Evolutionary conservation across 148 eudicot species (phyloP), one percentile per base, ranked within the genome.

Genomic region (Rhododendron ovatum): DNA sequence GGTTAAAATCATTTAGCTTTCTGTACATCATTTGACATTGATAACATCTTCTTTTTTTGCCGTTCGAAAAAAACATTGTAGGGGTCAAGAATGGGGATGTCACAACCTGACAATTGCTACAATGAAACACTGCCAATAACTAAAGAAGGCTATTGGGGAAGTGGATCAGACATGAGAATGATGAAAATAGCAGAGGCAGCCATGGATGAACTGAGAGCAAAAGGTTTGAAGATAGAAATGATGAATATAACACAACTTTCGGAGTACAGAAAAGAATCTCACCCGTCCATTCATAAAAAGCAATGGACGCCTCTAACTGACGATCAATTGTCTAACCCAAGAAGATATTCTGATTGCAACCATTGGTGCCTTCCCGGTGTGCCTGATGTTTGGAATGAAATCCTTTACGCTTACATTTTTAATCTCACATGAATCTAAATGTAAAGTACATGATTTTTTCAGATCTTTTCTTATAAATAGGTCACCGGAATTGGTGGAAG

Each of bases 181-280:
- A 91, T 95, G 94, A 69, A 74, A 48, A 55, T 91, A 61, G 95
- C 91, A 0, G 93, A 93, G 43, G 73, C 55, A 3, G 71, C 94
- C 17, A 84, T 94, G 1, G 85, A 88, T 7, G 90, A 88, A 24
- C 86, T 96, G 73, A 89, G 87, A 11, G 85, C 43, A 10, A 91
- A 87, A 85, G 98, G 98, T 78, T 14, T 94, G 74, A 90, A 90
- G 17, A 91, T 94, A 2, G 86, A 92, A 82, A 79, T 96, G 78
- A 86, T 96, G 47, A 94, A 96, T 86, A 93, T 96, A 86, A 96
- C 98, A 20, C 98, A 94, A 50, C 92, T 96, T 18, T 94, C 98
- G 30, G 95, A 96, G 83, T 96, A 96, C 78, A 86, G 98, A 90
- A 96, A 96, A 88, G 95, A 93, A 82, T 93, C 85, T 4, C 95